A percentile compares a stretch with the other conserved stretches of the same genome.
Conservation (phyloP, 1,284 basidiomycete species). For the Anthracocystis setariae region DNA sequence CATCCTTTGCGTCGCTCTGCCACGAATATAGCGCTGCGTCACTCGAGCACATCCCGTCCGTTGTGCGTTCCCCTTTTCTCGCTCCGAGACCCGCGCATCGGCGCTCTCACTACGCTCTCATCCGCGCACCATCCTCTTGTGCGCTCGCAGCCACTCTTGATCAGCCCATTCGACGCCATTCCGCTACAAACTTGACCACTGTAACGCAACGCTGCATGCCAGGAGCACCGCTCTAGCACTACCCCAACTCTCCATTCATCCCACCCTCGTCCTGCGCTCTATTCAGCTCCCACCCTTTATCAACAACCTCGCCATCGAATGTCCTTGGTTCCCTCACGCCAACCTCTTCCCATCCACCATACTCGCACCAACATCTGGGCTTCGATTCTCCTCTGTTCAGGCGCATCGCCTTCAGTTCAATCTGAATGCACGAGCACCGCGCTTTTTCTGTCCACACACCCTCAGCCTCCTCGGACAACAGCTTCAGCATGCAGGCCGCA, state of each 20-base stretch:
- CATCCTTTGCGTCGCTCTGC: no score
- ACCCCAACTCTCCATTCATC: background rate
- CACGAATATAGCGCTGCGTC: no score
- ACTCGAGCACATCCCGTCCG: no score
- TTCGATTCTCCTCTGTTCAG: background rate
- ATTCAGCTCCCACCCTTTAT: background rate
- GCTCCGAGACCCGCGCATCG: no score
- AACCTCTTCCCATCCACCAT: background rate
- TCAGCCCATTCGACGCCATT: no score
- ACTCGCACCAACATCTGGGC: background rate
- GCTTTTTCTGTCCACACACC: constrained; percentile 6
- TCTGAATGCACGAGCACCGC: constrained; percentile 33
- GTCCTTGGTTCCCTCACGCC: background rate
- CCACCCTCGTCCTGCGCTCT: background rate
- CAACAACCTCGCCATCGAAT: background rate
- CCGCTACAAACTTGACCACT: no score
- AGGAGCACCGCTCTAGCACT: background rate
- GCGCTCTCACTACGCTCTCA: no score
- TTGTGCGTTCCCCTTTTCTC: no score
- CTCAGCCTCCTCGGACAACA: background rate
- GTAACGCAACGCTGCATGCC: background rate
- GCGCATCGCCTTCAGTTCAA: background rate
- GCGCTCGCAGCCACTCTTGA: no score
- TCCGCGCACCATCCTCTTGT: no score
- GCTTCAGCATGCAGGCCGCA: constrained; percentile 33